These are phyloP conservation scores for Coemansia sp. DNA, from an alignment of 192 early-diverging fungal genomes.

Conservation along the genomic window DNA sequence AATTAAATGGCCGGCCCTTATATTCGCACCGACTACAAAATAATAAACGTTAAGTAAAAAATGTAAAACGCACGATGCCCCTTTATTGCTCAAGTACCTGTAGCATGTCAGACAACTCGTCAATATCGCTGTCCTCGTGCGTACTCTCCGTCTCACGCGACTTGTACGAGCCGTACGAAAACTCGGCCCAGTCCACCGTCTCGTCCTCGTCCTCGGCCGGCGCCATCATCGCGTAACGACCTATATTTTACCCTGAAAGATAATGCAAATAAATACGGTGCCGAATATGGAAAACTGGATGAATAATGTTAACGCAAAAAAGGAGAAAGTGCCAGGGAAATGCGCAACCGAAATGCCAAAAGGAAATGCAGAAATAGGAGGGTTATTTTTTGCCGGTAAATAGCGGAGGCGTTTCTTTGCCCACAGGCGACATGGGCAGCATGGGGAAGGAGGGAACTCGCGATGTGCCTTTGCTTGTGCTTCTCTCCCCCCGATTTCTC, in stretches of 20 bases:
- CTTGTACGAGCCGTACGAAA: slow-evolving; percentile 20
- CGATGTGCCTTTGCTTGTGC: neutral
- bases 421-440: slow-evolving; percentile 39
- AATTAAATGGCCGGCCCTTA: neutral
- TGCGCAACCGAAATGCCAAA: neutral
- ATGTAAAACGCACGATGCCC: neutral
- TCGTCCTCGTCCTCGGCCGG: slow-evolving; percentile 42
- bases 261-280: slow-evolving; percentile 3
- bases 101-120: slow-evolving; percentile 20
- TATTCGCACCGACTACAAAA: slow-evolving; percentile 7
- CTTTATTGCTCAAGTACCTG: slow-evolving; percentile 7
- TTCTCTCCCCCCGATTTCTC: slow-evolving; percentile 10
- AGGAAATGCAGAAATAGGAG: neutral
- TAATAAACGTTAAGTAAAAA: slow-evolving; percentile 1
- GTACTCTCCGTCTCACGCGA: too few species aligned
- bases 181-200: slow-evolving; percentile 27
- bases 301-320: slow-evolving; percentile 1
- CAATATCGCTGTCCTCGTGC: slow-evolving; percentile 15
- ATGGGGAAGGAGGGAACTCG: slow-evolving; percentile 22
- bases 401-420: slow-evolving; percentile 20
- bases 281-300: neutral
- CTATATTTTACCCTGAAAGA: slow-evolving; percentile 1
- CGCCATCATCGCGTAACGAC: slow-evolving; percentile 28
- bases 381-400: slow-evolving; percentile 7
- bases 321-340: neutral